Percentiles rank a stretch among this genome's conserved stretches.
Evolutionary conservation across 1,284 basidiomycete genomes (phyloP).

Genomic region (Cerioporus squamosus): DNA sequence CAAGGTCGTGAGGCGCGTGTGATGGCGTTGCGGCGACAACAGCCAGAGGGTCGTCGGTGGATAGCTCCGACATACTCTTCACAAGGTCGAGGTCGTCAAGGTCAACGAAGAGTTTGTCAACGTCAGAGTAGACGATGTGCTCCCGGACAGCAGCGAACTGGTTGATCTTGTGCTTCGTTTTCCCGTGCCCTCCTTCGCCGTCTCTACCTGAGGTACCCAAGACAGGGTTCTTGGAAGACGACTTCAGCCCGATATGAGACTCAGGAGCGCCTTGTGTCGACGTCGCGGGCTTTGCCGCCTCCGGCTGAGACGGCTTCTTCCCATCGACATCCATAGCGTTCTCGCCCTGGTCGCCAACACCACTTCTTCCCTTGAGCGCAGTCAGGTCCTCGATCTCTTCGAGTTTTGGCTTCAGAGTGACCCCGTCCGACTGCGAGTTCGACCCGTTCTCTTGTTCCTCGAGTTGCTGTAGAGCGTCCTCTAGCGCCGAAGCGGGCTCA

Average conservation of each 20-base stretch:
- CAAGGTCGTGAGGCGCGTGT: constrained; percentile 38
- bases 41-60: constrained; percentile 41
- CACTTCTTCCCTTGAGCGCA: constrained; percentile 39
- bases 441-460: constrained; percentile 22
- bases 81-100: constrained; percentile 42
- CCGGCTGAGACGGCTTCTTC: constrained; percentile 4
- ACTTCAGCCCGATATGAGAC: constrained; percentile 27
- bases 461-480: constrained; percentile 53
- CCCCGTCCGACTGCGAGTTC: constrained; percentile 27
- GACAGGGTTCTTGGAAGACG: constrained; percentile 48
- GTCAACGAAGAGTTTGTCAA: constrained; percentile 64
- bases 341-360: constrained; percentile 5
- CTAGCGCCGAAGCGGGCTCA: constrained; percentile 50
- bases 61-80: constrained; percentile 43
- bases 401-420: constrained; percentile 55
- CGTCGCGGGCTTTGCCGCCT: not conserved
- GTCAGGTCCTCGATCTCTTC: constrained; percentile 66
- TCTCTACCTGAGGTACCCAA: constrained; percentile 36
- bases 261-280: constrained; percentile 13
- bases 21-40: constrained; percentile 18
- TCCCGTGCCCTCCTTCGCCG: constrained; percentile 36
- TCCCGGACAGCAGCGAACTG: constrained; percentile 61
- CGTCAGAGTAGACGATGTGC: constrained; percentile 58
- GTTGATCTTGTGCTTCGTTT: constrained; percentile 44
- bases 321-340: constrained; percentile 43